Conservation (phyloP, 768 basidiomycete genomes). For the Pleurotus platypus region DNA sequence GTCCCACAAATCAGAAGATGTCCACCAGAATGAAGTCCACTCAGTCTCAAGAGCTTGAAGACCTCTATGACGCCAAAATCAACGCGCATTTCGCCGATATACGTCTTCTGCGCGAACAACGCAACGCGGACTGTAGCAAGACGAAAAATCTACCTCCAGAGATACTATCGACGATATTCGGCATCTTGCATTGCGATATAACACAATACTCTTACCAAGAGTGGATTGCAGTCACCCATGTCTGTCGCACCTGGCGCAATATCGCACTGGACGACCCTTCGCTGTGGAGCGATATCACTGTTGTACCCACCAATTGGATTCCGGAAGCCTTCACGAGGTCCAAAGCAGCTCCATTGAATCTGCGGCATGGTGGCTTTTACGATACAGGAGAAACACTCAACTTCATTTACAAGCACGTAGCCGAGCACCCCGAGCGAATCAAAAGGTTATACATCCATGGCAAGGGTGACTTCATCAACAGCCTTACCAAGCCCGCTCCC, state of each 20-base stretch:
- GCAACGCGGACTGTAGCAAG: not conserved
- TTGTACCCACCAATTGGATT: not conserved
- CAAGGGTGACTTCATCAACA: not conserved
- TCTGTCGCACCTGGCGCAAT: not conserved
- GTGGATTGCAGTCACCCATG: not conserved
- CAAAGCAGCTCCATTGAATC: not conserved
- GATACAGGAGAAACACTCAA: not conserved
- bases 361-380: not conserved
- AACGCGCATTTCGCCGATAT: not conserved
- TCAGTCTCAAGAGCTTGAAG: not conserved
- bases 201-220: not conserved
- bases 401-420: not conserved
- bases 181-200: not conserved
- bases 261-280: not conserved
- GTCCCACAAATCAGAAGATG: too few relatives aligned
- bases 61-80: not conserved
- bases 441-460: not conserved
- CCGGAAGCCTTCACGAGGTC: not conserved
- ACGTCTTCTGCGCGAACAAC: not conserved
- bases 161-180: not conserved
- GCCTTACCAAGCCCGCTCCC: not conserved
- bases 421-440: not conserved
- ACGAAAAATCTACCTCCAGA: not conserved
- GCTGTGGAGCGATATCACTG: not conserved
- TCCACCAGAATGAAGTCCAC: too few relatives aligned